These are phyloP conservation scores for Theobroma grandiflorum DNA, from an alignment of 441 rosid species.

Conservation along the genomic window DNA sequence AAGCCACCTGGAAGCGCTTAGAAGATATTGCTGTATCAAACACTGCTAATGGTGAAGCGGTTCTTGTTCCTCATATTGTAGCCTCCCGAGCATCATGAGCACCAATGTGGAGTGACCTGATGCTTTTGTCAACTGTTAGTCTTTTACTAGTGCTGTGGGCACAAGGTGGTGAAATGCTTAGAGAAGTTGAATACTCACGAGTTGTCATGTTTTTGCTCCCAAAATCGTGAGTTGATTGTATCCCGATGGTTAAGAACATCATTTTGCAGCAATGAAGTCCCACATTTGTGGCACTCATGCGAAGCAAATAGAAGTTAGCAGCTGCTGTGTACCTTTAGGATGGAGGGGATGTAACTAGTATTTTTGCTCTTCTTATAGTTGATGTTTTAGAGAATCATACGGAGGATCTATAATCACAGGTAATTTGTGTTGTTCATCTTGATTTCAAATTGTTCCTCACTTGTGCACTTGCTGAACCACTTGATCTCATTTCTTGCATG, in stretches of 20 bases:
- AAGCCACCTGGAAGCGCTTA: constrained; percentile 72
- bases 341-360: background rate
- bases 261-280: background rate
- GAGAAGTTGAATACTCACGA: background rate
- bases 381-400: constrained; percentile 13
- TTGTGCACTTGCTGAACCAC: background rate
- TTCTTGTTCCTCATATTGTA: constrained; percentile 25
- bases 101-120: background rate
- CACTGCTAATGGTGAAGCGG: constrained; percentile 35
- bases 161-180: background rate
- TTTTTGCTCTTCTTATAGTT: constrained; percentile 22
- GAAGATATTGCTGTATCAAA: constrained; percentile 67
- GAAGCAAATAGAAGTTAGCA: background rate
- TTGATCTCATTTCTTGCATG: constrained; percentile 10
- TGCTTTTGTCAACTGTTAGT: background rate
- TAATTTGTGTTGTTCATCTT: constrained; percentile 10
- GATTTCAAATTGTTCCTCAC: constrained; percentile 15
- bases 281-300: background rate
- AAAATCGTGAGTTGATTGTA: background rate
- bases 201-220: background rate
- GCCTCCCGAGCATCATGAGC: constrained; percentile 31
- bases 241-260: background rate
- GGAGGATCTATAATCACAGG: constrained; percentile 24
- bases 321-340: background rate
- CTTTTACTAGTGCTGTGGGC: background rate